Base-by-base conservation (phyloP, 2,329 filamentous ascomycete genomes). In the Monosporascus ibericus region DNA sequence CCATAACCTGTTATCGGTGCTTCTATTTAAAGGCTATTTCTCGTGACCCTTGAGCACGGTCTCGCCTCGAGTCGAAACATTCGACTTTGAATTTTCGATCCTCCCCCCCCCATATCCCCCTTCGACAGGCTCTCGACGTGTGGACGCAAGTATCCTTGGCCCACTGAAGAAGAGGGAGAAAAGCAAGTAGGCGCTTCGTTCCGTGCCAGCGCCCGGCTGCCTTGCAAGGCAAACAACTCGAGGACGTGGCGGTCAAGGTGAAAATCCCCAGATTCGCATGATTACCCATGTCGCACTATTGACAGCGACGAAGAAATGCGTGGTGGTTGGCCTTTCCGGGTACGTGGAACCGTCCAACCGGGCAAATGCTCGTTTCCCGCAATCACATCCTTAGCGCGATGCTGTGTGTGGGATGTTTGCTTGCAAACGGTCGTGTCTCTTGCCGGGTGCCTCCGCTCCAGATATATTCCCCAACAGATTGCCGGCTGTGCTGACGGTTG, bases 151-250 rank as follows among this genome's bases (percentile, higher is more conserved):
- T 53, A 57, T 25, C 11, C 22, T n/a, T 3, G 49, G 42, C 44
- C 39, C 36, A 47, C 37, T 14, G 27, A 39, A 7, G 17, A n/a
- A 20, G 38, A 20, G 9, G 42, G 24, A 27, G 24, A 22, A 46
- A 55, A 50, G 55, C 52, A 56, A 48, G n/a, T 49, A 59, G 46
- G 48, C 55, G 57, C 48, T 40, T 49, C 34, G 22, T 52, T 38
- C 52, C 52, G 48, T 59, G 48, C 49, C 24, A 40, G 47, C 48
- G 24, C 3, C 34, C 25, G 17, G 27, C 22, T 38, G 39, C 40
- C 20, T 51, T 51, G 30, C 30, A 34, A 34, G 30, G 30, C 9
- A 34, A 14, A 34, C 30, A 34, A 34, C 11, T 5, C 5, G 30
- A 34, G 30, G 30, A 11, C 30, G 3, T 14, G 38, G 38, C 38